Evolutionary conservation across 2,329 filamentous ascomycete genomes (phyloP).

Genomic region (Mollisia scopiformis): DNA sequence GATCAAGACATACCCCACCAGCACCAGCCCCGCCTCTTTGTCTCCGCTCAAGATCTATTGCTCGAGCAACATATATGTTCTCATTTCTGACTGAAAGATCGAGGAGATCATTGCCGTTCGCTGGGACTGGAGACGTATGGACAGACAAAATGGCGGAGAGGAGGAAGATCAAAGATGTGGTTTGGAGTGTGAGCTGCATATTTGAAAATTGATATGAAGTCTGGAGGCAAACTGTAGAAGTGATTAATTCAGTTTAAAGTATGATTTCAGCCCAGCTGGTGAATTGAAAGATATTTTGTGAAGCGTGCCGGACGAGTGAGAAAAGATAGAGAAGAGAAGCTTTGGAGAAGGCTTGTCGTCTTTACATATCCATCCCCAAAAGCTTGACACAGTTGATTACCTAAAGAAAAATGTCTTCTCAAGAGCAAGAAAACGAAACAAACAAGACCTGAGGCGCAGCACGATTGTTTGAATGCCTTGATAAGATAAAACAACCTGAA

Average conservation of each 20-base stretch:
- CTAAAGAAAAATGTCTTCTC: neutral
- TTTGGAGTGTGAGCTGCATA: conserved; percentile 9
- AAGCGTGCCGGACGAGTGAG: conserved; percentile 11
- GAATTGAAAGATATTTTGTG: neutral
- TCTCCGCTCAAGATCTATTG: neutral
- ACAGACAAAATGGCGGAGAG: conserved; percentile 8
- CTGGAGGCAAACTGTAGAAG: neutral
- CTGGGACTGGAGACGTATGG: conserved; percentile 1
- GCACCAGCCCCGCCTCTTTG: neutral
- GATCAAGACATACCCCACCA: neutral
- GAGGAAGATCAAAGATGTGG: conserved; percentile 4
- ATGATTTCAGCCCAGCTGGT: conserved; percentile 6
- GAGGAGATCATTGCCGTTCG: neutral
- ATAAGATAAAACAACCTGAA: neutral
- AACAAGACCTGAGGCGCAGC: neutral
- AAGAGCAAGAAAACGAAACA: neutral
- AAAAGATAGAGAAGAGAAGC: neutral
- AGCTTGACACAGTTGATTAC: neutral
- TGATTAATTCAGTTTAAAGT: neutral
- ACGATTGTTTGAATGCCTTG: neutral
- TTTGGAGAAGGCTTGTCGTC: neutral
- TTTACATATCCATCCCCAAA: neutral
- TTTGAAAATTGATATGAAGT: neutral
- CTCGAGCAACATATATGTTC: neutral
- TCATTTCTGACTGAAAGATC: neutral